Percentiles rank a stretch among this genome's conserved stretches.
These are phyloP conservation scores for Heterobasidion irregulare DNA, from an alignment of 1,284 basidiomycete genomes.

Conservation along the genomic window DNA sequence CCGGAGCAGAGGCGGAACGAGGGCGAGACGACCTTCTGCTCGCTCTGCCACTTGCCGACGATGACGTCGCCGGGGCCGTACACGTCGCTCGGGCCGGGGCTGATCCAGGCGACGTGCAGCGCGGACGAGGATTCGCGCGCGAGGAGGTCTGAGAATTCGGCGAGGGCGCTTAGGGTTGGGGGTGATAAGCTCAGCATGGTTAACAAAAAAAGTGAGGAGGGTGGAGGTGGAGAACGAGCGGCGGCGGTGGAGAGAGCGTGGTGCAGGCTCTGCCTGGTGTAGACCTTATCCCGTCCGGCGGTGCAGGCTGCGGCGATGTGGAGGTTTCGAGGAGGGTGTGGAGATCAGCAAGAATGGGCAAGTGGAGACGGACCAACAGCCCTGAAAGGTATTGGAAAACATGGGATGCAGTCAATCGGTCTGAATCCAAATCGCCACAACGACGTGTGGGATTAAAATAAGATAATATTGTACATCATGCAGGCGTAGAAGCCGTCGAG, in stretches of 20 bases:
- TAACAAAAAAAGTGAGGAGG: constrained; percentile 1
- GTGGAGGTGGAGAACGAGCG: constrained; percentile 1
- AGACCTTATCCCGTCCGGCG: neutral
- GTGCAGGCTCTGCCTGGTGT: constrained; percentile 8
- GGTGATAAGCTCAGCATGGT: constrained; percentile 8
- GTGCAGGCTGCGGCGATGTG: neutral
- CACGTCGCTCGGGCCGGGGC: constrained; percentile 18
- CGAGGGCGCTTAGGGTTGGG: constrained; percentile 8
- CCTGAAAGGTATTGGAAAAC: too few species aligned
- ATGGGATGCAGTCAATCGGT: constrained; percentile 1
- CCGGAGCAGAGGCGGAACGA: constrained; percentile 19
- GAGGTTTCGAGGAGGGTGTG: too few species aligned
- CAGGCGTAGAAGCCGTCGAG: constrained; percentile 44
- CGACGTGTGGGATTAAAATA: neutral
- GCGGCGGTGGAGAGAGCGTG: too few species aligned
- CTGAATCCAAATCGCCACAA: neutral
- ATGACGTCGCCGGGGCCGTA: constrained; percentile 22
- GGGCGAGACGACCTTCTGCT: constrained; percentile 14
- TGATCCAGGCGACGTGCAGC: constrained; percentile 19
- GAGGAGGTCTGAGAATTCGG: neutral
- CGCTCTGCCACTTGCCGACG: constrained; percentile 19
- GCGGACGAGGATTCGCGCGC: constrained; percentile 1
- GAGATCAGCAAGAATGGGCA: too few species aligned
- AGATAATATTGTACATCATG: constrained; percentile 1
- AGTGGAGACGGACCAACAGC: too few species aligned